phyloP scores from a whole-genome alignment of 306 rosid species.

The Luffa acutangula region DNA sequence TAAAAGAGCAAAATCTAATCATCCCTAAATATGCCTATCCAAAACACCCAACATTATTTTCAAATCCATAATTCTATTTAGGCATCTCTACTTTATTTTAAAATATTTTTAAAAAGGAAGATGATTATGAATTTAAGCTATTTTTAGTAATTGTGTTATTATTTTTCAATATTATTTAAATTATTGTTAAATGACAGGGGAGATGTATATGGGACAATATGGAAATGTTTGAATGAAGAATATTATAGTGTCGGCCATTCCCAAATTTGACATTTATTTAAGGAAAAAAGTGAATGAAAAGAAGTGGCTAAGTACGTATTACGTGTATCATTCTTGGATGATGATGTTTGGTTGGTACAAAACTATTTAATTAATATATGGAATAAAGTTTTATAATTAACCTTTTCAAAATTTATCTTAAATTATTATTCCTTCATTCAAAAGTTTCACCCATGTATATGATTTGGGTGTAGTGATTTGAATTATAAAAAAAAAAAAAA shows the following conservation, averaged over 20 bases:
- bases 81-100: no score
- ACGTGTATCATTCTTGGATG: background rate
- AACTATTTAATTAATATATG: background rate
- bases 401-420: no score
- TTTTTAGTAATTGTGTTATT: no score
- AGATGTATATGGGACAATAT: background rate
- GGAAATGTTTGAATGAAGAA: background rate
- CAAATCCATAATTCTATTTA: no score
- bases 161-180: background rate
- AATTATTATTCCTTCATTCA: background rate
- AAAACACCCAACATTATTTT: no score
- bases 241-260: constrained; percentile 7
- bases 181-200: background rate
- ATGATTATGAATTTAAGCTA: no score
- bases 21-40: background rate
- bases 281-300: background rate
- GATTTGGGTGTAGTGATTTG: no score
- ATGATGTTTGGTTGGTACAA: background rate
- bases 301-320: background rate
- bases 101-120: no score
- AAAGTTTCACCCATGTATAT: no score
- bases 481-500: no score
- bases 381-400: no score
- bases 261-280: background rate
- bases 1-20: background rate